These are phyloP conservation scores for Sporodiniella umbellata DNA, from an alignment of 371 early-diverging fungal species.

Conservation along the genomic window DNA sequence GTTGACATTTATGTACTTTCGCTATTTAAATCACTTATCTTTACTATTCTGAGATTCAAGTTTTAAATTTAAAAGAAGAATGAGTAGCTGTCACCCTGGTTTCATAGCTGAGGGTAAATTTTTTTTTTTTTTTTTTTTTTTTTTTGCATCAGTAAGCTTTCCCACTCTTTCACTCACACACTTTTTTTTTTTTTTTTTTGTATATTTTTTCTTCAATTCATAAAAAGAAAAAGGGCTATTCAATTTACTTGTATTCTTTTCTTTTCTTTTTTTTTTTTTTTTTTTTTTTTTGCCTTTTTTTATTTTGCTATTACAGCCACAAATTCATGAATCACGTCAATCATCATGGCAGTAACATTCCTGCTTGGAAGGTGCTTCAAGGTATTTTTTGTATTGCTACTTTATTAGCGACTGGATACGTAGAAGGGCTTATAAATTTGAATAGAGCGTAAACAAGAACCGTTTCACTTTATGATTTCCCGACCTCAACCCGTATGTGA, in stretches of 20 bases:
- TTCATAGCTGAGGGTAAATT: too few relatives aligned
- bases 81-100: too few relatives aligned
- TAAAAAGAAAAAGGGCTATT: too few relatives aligned
- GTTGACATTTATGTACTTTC: too few relatives aligned
- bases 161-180: not conserved
- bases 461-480: constrained; percentile 1
- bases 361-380: not conserved
- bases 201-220: too few relatives aligned
- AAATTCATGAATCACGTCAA: constrained; percentile 1
- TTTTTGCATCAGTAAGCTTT: too few relatives aligned
- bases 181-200: constrained; percentile 1
- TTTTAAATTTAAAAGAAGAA: too few relatives aligned
- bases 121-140: too few relatives aligned
- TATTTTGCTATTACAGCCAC: not conserved
- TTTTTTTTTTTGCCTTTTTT: not conserved
- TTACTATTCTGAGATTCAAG: too few relatives aligned
- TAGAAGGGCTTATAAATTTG: not conserved
- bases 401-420: not conserved
- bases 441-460: not conserved
- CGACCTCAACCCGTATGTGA: not conserved
- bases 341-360: constrained; percentile 1
- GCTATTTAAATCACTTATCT: too few relatives aligned
- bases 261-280: not conserved
- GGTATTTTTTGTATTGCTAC: not conserved
- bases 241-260: not conserved